These are phyloP conservation scores for Skeletonema costatum DNA, from an alignment of 108 stramenopile genomes.

Conservation along the genomic window DNA sequence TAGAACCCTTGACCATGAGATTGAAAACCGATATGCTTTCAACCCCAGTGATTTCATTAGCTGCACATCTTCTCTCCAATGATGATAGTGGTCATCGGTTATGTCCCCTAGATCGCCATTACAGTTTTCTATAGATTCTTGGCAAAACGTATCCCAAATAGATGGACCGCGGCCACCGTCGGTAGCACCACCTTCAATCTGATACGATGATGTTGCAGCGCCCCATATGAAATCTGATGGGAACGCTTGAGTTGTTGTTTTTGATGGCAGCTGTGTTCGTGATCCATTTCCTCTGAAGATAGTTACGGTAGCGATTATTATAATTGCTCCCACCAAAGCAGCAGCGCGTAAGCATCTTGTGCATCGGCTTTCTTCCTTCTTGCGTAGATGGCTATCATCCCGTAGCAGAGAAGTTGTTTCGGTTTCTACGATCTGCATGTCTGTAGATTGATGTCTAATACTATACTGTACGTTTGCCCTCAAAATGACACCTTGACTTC, in stretches of 20 bases:
- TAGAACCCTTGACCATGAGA: conserved; percentile 91
- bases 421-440: background rate
- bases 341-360: background rate
- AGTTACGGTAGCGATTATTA: background rate
- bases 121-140: conserved; percentile 41
- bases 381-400: background rate
- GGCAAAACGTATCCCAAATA: conserved; percentile 92
- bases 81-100: conserved; percentile 92
- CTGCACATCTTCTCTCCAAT: conserved; percentile 77
- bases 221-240: conserved; percentile 85
- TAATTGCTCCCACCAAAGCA: background rate
- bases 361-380: background rate
- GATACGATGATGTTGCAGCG: conserved; percentile 87
- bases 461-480: too few species aligned
- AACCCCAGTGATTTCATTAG: conserved; percentile 81
- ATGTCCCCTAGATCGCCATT: conserved; percentile 84
- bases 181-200: conserved; percentile 88
- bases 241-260: conserved; percentile 15
- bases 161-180: conserved; percentile 83
- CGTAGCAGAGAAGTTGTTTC: background rate
- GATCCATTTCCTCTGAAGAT: background rate
- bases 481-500: too few species aligned
- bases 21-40: conserved; percentile 91
- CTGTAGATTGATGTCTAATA: too few species aligned
- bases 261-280: too few species aligned